Evolutionary conservation across 2,329 filamentous ascomycete species (phyloP), one percentile per base, ranked within the genome.

Genomic region (Magnaporthiopsis rhizophila): DNA sequence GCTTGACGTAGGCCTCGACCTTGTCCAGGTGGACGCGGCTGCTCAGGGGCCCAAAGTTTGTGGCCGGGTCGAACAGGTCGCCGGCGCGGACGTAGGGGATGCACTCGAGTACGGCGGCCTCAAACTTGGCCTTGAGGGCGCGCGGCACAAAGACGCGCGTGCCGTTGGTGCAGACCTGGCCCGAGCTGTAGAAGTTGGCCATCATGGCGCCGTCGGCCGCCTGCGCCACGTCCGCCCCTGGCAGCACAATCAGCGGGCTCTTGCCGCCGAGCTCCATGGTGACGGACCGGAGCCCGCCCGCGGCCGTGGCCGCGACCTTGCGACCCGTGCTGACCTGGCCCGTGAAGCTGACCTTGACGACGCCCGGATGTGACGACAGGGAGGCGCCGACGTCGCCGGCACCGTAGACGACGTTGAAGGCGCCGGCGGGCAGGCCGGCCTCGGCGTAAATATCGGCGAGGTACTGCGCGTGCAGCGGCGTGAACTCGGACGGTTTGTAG

Each of bases 131-230:
- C 72, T 92, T 87, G 74, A 92, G 81, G 53, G 77, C 73, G 45
- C 81, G 77, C 0, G 89, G 91, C 3, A 97, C 83, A 73, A 96
- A 96, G 45, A 96, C 92, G 13, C 92, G 83, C 1, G 92, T 96
- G 62, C 92, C 92, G 74, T 96, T 96, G 62, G 92, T 96, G 82
- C 92, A 97, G 62, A 96, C 92, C 76, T 97, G 92, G 36, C 92
- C 92, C 0, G 90, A 90, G 69, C 89, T 92, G 81, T 90, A 96
- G 79, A 96, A 96, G 76, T 96, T 96, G 70, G 92, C 92, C 81
- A 96, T 91, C 89, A 96, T 93, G 67, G 91, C 92, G 36, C 91
- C 89, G 71, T 96, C 89, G 45, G 91, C 92, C n/a, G 92, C 92
- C 70, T 86, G 85, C 59, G 91, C 87, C 26, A 94, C 75, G 62